Conservation (phyloP, 2,329 filamentous ascomycete genomes). For the Cytospora chrysosperma region DNA sequence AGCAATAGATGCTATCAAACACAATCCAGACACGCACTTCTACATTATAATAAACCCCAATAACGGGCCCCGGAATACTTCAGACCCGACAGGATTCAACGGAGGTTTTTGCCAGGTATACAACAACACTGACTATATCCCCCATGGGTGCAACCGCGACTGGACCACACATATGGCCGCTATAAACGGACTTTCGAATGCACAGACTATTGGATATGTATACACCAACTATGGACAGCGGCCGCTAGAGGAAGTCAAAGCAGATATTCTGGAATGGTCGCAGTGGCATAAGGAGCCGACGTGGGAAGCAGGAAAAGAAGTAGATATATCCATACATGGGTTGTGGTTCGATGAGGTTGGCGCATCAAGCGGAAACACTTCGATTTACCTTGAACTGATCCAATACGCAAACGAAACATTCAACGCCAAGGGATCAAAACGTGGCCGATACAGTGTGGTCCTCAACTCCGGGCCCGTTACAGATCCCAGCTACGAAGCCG, state of each 20-base stretch:
- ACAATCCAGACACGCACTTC: slow-evolving; percentile 22
- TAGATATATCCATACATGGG: slow-evolving; percentile 26
- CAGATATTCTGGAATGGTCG: slow-evolving; percentile 23
- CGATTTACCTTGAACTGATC: slow-evolving; percentile 13
- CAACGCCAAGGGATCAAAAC: background rate
- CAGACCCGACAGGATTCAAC: slow-evolving; percentile 18
- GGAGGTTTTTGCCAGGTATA: slow-evolving; percentile 22
- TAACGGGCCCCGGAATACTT: slow-evolving; percentile 23
- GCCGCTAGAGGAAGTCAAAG: slow-evolving; percentile 7
- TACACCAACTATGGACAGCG: slow-evolving; percentile 23
- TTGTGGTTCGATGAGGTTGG: slow-evolving; percentile 27
- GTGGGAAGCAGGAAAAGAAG: slow-evolving; percentile 14
- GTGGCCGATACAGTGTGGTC: slow-evolving; percentile 21
- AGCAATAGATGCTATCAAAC: slow-evolving; percentile 21
- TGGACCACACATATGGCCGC: slow-evolving; percentile 25
- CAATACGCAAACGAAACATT: slow-evolving; percentile 20
- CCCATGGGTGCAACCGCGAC: slow-evolving; percentile 26
- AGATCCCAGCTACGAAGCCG: slow-evolving; percentile 39
- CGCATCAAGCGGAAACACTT: slow-evolving; percentile 9
- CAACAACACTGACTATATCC: slow-evolving; percentile 18
- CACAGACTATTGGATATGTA: slow-evolving; percentile 26
- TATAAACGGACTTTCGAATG: slow-evolving; percentile 23
- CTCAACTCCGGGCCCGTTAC: slow-evolving; percentile 23
- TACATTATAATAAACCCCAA: slow-evolving; percentile 26
- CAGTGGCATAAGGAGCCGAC: slow-evolving; percentile 21